Evolutionary conservation across 2,329 filamentous ascomycete species (phyloP), one percentile per base, ranked within the genome.

Genomic region (Cephalotrichum gorgonifer): DNA sequence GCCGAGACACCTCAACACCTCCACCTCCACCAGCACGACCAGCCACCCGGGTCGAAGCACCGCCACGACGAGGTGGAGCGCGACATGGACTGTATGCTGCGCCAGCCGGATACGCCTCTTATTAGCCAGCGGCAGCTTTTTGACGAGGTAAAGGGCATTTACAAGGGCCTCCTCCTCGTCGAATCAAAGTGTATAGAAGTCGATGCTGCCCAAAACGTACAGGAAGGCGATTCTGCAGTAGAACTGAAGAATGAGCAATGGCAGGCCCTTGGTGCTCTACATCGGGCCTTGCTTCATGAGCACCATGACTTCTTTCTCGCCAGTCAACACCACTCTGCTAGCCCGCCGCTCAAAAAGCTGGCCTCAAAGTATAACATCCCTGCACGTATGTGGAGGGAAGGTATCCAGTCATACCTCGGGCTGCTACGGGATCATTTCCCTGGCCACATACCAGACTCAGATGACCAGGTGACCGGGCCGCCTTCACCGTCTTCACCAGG

Each of bases 351-450:
- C 0, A 74, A 78, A 3, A 71, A 79, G 0, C 64, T 96, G 0
- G 84, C 89, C 0, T 75, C 76, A 0, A 93, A 93, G 53, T 95
- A 95, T 56, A 81, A 82, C 0, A 96, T 97, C 88, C 90, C 91
- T 0, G 88, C 87, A 0, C 73, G 91, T 0, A 93, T 97, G 86
- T 97, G 93, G 93, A 76, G 88, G 0, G 86, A 95, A 56, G 91
- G 87, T 0, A 96, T 97, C 3, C 88, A 94, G 59, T 83, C 81
- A 0, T 93, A 93, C 51, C 71, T 95, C 0, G 88, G 94, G 55
- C 62, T 94, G 0, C 64, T 95, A 0, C 73, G 88, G 0, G 81
- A 87, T 54, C 77, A 83, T 2, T 68, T 95, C 0, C 91, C 90
- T n/a, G n/a, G n/a, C n/a, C n/a, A n/a, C n/a, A n/a, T n/a, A n/a